phyloP scores from a whole-genome alignment of 2,329 filamentous ascomycete species.

The Penicillium sp. region DNA sequence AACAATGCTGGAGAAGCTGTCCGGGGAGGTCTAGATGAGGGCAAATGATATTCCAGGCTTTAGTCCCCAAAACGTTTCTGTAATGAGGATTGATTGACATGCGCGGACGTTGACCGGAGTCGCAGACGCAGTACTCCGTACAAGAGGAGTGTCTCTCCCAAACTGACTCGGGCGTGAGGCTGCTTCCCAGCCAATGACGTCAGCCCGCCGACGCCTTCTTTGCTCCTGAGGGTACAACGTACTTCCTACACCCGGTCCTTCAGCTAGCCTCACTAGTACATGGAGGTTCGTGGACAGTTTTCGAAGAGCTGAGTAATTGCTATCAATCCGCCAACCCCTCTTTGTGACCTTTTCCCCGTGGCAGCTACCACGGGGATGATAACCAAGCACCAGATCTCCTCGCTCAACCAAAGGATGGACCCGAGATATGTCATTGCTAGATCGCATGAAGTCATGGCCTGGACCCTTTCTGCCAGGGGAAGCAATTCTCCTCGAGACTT shows the following conservation, averaged over 20 bases:
- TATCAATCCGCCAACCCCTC: background rate
- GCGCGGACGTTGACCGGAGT: background rate
- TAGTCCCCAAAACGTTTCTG: background rate
- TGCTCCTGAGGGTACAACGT: background rate
- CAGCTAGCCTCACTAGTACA: background rate
- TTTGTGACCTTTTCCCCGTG: background rate
- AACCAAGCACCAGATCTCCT: background rate
- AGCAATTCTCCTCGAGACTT: background rate
- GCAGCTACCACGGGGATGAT: background rate
- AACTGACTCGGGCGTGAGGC: background rate
- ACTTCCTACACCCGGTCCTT: background rate
- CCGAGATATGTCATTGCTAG: background rate
- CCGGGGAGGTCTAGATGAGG: background rate
- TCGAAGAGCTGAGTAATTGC: background rate
- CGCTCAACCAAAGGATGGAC: background rate
- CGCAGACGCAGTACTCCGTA: background rate
- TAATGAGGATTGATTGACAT: background rate
- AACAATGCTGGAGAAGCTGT: background rate
- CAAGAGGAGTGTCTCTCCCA: background rate
- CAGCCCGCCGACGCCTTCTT: background rate
- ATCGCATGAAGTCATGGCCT: conserved; percentile 5
- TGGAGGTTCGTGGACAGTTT: background rate
- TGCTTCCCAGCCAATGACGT: background rate
- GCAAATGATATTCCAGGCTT: background rate
- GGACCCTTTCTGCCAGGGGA: conserved; percentile 3